Conservation (phyloP, 2,329 filamentous ascomycete genomes). For the Cordyceps javanica region DNA sequence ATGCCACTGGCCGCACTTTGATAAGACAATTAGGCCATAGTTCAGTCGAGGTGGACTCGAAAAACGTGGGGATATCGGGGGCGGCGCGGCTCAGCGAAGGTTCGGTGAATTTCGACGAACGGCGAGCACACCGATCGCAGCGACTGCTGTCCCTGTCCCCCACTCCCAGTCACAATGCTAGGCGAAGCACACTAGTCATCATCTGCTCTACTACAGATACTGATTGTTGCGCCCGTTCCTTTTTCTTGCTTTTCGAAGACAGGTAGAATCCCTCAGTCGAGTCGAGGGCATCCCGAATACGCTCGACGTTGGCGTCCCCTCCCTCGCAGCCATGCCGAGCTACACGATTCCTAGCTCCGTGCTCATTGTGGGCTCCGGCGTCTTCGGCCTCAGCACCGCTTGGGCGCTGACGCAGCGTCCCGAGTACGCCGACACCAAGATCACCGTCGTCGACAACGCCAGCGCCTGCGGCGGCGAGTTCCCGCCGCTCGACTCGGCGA, state of each 20-base stretch:
- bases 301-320: background rate
- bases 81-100: background rate
- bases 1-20: background rate
- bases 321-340: background rate
- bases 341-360: constrained; percentile 42
- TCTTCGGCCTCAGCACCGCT: constrained; percentile 57
- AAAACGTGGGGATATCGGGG: constrained; percentile 1
- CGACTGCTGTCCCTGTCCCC: background rate
- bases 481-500: constrained; percentile 53
- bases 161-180: background rate
- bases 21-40: background rate
- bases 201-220: background rate
- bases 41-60: background rate
- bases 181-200: background rate
- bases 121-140: constrained; percentile 2
- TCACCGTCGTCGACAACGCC: constrained; percentile 55
- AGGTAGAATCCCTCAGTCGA: background rate
- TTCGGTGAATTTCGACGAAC: background rate
- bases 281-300: background rate
- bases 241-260: background rate
- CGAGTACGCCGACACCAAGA: constrained; percentile 43
- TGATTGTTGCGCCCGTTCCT: background rate
- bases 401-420: constrained; percentile 61
- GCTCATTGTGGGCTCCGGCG: constrained; percentile 63
- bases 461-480: constrained; percentile 41